Percentiles rank a stretch among this genome's conserved stretches.
These are phyloP conservation scores for Citrus maxima DNA, from an alignment of 345 rosid species.

Conservation along the genomic window DNA sequence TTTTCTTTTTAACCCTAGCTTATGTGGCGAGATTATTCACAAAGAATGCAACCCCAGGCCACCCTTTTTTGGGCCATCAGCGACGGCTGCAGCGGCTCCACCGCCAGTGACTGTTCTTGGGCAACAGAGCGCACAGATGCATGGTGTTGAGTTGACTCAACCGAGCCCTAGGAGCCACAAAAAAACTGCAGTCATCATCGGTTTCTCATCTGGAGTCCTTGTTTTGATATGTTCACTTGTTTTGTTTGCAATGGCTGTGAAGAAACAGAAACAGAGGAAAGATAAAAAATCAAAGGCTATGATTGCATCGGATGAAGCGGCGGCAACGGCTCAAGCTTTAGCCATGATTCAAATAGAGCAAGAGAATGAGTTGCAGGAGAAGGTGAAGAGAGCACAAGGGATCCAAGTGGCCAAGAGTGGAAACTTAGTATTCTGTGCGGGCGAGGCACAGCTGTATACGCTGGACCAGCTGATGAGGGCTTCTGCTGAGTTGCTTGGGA, in stretches of 20 bases:
- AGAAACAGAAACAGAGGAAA: conserved; percentile 46
- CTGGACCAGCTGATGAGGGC: conserved; percentile 95
- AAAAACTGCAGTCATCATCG: conserved; percentile 42
- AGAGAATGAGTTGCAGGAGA: conserved; percentile 75
- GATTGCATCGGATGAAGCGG: conserved; percentile 30
- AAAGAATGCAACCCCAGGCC: conserved; percentile 64
- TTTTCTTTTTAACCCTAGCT: conserved; percentile 60
- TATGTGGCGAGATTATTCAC: conserved; percentile 87
- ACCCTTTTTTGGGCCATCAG: conserved; percentile 56
- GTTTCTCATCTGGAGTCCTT: conserved; percentile 47
- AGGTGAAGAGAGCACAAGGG: conserved; percentile 64
- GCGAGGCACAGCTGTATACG: conserved; percentile 73
- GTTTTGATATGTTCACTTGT: conserved; percentile 48
- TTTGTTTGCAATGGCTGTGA: conserved; percentile 49
- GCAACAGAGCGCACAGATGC: conserved; percentile 50
- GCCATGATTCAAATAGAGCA: conserved; percentile 66
- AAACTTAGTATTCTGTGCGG: conserved; percentile 74
- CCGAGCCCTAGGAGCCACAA: conserved; percentile 34
- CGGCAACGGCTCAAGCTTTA: conserved; percentile 46
- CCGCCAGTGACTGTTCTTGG: conserved; percentile 43
- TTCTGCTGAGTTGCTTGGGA: conserved; percentile 89
- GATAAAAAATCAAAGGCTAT: conserved; percentile 25
- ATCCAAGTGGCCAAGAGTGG: conserved; percentile 79
- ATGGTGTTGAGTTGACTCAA: conserved; percentile 37
- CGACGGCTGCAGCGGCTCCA: conserved; percentile 31